Percentiles rank a stretch among this genome's conserved stretches.
Conservation (phyloP, 208 protist genomes). For the Crithidia sp. region DNA sequence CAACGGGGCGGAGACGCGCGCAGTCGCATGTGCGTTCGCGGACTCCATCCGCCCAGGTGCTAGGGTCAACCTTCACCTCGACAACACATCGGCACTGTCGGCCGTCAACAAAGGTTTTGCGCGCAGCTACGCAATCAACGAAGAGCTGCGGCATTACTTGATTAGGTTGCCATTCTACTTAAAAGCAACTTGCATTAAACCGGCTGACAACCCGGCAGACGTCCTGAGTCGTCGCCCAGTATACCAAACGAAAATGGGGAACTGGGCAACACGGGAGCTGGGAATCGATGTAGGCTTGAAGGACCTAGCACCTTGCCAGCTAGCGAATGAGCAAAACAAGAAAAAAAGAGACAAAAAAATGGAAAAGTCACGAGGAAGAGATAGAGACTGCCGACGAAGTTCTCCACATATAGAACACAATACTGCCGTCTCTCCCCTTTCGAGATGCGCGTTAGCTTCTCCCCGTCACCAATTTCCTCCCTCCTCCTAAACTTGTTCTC, state of each 20-base stretch:
- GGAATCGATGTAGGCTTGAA: background rate
- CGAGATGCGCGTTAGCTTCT: no score
- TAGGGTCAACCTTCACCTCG: conserved; percentile 20
- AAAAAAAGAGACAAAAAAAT: no score
- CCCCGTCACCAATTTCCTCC: no score
- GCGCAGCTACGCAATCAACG: conserved; percentile 23
- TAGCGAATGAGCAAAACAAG: background rate
- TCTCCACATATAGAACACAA: no score
- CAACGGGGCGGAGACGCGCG: conserved; percentile 26
- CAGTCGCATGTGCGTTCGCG: conserved; percentile 20
- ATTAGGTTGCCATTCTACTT: background rate
- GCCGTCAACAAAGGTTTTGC: conserved; percentile 3
- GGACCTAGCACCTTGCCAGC: background rate
- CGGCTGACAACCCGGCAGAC: conserved; percentile 14
- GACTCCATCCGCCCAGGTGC: background rate
- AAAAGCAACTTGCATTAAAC: background rate
- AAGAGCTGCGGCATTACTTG: background rate
- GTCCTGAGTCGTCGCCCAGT: background rate
- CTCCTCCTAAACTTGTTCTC: no score
- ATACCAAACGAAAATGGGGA: conserved; percentile 15
- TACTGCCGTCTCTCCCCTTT: no score
- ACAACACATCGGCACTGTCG: conserved; percentile 33
- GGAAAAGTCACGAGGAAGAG: no score
- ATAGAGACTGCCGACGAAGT: no score
- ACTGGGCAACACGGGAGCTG: conserved; percentile 5